Evolutionary conservation across 352 stramenopile genomes (phyloP).

Genomic region (Pythium sp.): DNA sequence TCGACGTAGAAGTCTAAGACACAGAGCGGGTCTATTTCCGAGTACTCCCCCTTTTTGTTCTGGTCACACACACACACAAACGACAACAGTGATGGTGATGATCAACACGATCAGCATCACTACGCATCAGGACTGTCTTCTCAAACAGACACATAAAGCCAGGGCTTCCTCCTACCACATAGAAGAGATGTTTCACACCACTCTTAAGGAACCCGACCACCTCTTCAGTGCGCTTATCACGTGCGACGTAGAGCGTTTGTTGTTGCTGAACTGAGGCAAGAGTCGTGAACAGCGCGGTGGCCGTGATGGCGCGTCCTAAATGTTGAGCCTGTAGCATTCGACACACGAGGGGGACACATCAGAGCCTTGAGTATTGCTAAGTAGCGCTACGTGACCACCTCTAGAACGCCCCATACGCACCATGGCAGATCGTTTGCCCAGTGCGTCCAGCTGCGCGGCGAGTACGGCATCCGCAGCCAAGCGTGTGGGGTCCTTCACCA

Average conservation of each 20-base stretch:
- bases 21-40: conserved; percentile 72
- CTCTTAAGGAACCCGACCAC: conserved; percentile 64
- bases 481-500: conserved; percentile 22
- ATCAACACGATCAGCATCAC: background rate
- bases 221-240: conserved; percentile 11
- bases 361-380: background rate
- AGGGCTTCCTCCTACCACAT: conserved; percentile 35
- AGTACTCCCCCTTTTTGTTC: conserved; percentile 54
- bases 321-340: conserved; percentile 43
- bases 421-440: conserved; percentile 44
- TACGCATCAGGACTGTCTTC: background rate
- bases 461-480: conserved; percentile 24
- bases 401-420: conserved; percentile 18
- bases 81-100: background rate
- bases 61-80: conserved; percentile 17
- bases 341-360: background rate
- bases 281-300: conserved; percentile 31
- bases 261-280: conserved; percentile 22
- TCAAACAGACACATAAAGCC: background rate
- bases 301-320: conserved; percentile 65
- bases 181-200: conserved; percentile 73
- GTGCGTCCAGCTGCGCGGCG: conserved; percentile 31
- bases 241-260: conserved; percentile 43
- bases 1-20: conserved; percentile 81
- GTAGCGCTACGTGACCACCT: background rate